Evolutionary conservation across 768 basidiomycete species (phyloP).

Genomic region (Leccinellum albellum): DNA sequence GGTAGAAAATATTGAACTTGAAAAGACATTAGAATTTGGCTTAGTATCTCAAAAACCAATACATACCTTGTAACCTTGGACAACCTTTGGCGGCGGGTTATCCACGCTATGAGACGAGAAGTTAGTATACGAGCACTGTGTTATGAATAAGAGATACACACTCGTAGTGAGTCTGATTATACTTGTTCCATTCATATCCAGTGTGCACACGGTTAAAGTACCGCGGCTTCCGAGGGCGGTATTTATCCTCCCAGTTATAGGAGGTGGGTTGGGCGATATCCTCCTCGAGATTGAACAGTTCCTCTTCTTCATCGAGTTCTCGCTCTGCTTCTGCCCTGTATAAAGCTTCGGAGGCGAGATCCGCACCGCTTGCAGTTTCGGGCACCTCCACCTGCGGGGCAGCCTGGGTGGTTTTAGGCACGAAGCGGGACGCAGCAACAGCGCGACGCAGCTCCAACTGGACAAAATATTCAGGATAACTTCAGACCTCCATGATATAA

Average conservation of each 20-base stretch:
- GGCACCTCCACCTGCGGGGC: conserved; percentile 53
- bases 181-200: conserved; percentile 99
- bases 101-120: conserved; percentile 62
- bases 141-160: conserved; percentile 30
- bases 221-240: conserved; percentile 91
- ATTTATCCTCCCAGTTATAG: conserved; percentile 99
- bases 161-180: conserved; percentile 99
- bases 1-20: conserved; percentile 96
- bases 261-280: conserved; percentile 76
- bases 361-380: conserved; percentile 59
- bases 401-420: conserved; percentile 68
- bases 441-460: conserved; percentile 72
- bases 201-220: conserved; percentile 99
- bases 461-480: conserved; percentile 3
- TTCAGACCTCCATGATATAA: conserved; percentile 1
- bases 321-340: conserved; percentile 90
- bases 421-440: conserved; percentile 83
- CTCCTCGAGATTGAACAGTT: conserved; percentile 91
- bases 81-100: conserved; percentile 98
- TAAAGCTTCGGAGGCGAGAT: conserved; percentile 84
- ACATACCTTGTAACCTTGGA: conserved; percentile 92
- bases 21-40: conserved; percentile 11
- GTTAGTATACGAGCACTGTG: conserved; percentile 3
- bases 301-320: conserved; percentile 94
- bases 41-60: background rate